Percentiles rank a stretch among this genome's conserved stretches.
phyloP scores from a whole-genome alignment of 352 stramenopile genomes.

The Globisporangium nodosum region DNA sequence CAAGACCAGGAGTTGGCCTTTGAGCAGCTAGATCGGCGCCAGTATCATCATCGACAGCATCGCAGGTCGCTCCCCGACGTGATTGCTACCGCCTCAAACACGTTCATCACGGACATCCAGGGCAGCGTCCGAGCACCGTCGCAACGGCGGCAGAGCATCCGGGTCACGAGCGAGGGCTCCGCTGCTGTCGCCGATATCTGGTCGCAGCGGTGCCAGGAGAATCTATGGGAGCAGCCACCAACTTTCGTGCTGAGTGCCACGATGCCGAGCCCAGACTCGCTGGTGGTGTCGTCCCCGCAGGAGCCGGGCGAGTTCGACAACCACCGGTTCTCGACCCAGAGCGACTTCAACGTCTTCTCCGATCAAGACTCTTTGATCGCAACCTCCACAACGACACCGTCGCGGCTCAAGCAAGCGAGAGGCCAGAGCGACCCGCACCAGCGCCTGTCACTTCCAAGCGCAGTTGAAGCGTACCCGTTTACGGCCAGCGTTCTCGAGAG shows the following conservation, averaged over 20 bases:
- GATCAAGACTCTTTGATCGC: neutral
- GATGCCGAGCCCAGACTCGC: neutral
- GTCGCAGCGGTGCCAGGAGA: neutral
- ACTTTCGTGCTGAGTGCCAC: neutral
- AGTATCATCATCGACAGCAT: neutral
- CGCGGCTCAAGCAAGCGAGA: neutral
- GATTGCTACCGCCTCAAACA: neutral
- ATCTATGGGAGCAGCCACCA: neutral
- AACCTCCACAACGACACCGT: neutral
- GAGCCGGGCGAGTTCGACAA: neutral
- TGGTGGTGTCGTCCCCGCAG: neutral
- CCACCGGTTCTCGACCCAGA: neutral
- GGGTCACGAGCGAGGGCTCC: neutral
- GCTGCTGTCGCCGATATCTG: neutral
- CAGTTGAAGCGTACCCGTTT: neutral
- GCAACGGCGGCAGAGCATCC: conserved; percentile 3
- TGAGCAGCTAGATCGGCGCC: conserved; percentile 1
- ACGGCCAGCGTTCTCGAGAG: neutral
- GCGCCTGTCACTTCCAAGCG: conserved; percentile 1
- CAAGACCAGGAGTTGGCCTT: neutral
- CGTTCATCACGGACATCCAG: conserved; percentile 6
- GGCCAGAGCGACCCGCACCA: neutral
- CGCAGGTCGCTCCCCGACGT: neutral
- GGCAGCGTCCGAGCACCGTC: neutral
- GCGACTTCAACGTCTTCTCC: neutral